Evolutionary conservation across 164 flowering plant species (phyloP).

Genomic region (Santalum album): DNA sequence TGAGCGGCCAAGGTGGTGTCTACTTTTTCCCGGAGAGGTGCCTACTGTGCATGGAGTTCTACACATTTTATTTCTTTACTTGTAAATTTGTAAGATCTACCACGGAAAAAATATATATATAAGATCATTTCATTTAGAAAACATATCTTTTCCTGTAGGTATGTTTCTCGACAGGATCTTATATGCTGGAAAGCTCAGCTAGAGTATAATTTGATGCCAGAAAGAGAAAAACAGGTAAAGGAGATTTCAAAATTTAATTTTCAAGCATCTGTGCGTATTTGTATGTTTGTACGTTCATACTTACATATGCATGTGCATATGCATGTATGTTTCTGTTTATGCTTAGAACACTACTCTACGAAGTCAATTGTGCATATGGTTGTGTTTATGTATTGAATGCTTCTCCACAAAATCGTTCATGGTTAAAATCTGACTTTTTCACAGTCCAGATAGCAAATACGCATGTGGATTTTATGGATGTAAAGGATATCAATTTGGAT

Average conservation of each 20-base stretch:
- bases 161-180: conserved; percentile 62
- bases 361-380: no score
- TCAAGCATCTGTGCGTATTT: neutral
- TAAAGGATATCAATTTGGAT: conserved; percentile 40
- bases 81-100: neutral
- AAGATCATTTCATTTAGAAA: neutral
- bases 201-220: conserved; percentile 47
- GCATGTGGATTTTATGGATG: conserved; percentile 56
- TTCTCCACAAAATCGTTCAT: no score
- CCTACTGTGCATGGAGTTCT: neutral
- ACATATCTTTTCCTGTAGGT: conserved; percentile 28
- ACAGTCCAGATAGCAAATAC: conserved; percentile 88
- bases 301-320: no score
- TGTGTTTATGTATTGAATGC: no score
- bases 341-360: no score
- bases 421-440: conserved; percentile 67
- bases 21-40: conserved; percentile 77
- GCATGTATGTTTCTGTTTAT: no score
- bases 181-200: conserved; percentile 76
- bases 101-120: no score
- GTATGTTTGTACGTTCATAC: no score
- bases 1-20: conserved; percentile 13
- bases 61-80: neutral
- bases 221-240: conserved; percentile 46
- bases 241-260: conserved; percentile 2